Base-by-base conservation (phyloP, 2,329 filamentous ascomycete genomes). In the Trichoderma harzianum region DNA sequence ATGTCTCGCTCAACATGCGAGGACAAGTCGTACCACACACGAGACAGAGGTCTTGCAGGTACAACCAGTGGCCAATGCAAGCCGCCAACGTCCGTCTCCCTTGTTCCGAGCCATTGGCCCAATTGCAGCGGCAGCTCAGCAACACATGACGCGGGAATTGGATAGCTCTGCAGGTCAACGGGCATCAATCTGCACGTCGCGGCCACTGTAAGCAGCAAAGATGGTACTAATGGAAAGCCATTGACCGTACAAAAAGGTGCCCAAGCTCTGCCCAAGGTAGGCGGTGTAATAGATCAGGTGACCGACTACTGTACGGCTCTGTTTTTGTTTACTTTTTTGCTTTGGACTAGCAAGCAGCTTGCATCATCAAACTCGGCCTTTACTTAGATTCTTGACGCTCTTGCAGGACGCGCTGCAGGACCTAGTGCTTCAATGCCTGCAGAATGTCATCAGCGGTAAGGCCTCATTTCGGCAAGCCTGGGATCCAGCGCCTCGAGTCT, bases 381-480 rank as follows among this genome's bases (percentile, higher is more conserved):
- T 34, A 34, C 34, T 18, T 39, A 12, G 43, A 7, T 3, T 51
- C n/a, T 21, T 5, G 2, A 47, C 43, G 43, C 43, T 21, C 43
- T 11, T 51, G n/a, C 43, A 51, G 36, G 36, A 39, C 16, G 36
- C 36, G 36, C 36, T 47, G 43, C n/a, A 51, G 39, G 26, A 60
- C n/a, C 14, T 51, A 51, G 43, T 51, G 43, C 43, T 18, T 51
- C 43, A 51, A 51, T 51, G 43, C 43, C 11, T 51, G 43, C 36
- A 34, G 21, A 39, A 63, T 63, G 26, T 63, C 61, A 63, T 30
- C 28, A 30, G 26, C 21, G 57, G 51, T 28, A 28, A 57, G 64
- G 21, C 51, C 39, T 67, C 64, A 67, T 67, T 58, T 67, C 64
- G 64, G 64, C 64, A 67, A 43, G 51, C 32, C 47, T 67, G 51